phyloP scores from a whole-genome alignment of 23 red algal species.

The Porphyridium purpureum region DNA sequence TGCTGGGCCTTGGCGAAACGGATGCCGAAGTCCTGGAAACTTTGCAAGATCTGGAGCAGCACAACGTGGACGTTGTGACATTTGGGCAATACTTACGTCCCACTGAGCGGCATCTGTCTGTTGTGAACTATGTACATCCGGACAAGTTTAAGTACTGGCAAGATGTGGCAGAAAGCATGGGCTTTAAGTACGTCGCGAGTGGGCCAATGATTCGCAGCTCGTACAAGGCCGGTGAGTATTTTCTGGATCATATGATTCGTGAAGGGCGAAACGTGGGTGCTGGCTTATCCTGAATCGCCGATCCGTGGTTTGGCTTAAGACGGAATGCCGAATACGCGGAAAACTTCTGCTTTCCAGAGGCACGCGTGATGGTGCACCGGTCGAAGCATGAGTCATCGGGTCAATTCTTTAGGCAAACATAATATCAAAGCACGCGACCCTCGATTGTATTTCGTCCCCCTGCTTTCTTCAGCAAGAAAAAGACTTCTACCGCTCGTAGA shows the following conservation, averaged over 20 bases:
- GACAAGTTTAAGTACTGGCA: constrained; percentile 71
- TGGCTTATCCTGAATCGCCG: too few species aligned
- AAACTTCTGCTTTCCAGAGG: too few species aligned
- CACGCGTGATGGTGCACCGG: too few species aligned
- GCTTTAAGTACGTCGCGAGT: constrained; percentile 78
- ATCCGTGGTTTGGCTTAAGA: too few species aligned
- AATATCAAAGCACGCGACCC: too few species aligned
- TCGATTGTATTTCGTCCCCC: too few species aligned
- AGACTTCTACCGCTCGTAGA: too few species aligned
- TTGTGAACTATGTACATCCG: constrained; percentile 73
- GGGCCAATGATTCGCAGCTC: constrained; percentile 74
- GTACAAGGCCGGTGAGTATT: constrained; percentile 94
- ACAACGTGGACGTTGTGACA: constrained; percentile 75
- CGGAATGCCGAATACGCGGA: too few species aligned
- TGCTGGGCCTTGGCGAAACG: constrained; percentile 94
- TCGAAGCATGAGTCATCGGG: too few species aligned
- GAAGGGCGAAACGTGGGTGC: too few species aligned
- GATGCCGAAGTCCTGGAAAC: constrained; percentile 49
- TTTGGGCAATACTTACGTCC: constrained; percentile 90
- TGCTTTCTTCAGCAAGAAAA: too few species aligned
- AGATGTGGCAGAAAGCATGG: constrained; percentile 34
- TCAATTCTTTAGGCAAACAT: too few species aligned
- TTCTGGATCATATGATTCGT: constrained; percentile 60
- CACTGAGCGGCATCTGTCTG: constrained; percentile 52
- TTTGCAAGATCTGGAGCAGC: constrained; percentile 35